These are phyloP conservation scores for Monascus ruber DNA, from an alignment of 2,329 filamentous ascomycete species.

Conservation along the genomic window DNA sequence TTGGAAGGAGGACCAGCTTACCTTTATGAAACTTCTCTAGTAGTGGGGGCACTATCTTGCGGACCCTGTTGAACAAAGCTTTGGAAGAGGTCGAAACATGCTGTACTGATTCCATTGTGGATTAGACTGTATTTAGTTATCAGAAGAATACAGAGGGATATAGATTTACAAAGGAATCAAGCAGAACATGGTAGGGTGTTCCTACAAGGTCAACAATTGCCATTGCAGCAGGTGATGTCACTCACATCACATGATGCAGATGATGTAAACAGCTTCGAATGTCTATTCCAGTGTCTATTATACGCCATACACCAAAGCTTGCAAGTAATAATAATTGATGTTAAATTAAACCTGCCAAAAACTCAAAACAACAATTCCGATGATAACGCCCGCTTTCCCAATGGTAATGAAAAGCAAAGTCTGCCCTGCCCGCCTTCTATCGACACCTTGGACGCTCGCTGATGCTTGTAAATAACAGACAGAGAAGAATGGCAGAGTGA, in stretches of 20 bases:
- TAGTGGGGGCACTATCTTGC: conserved; percentile 88
- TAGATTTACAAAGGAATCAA: no score
- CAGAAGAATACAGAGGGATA: no score
- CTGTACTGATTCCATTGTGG: conserved; percentile 22
- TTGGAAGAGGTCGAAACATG: conserved; percentile 57
- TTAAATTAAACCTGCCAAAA: neutral
- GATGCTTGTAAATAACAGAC: conserved; percentile 16
- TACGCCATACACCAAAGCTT: no score
- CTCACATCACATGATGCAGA: no score
- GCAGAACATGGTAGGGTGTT: no score
- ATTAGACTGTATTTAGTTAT: neutral
- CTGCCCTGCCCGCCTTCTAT: conserved; percentile 11
- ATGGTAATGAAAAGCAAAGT: conserved; percentile 6
- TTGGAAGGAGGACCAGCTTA: conserved; percentile 24
- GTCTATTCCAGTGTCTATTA: no score
- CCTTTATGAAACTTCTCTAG: conserved; percentile 94
- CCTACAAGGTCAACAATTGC: no score
- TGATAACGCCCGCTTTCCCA: conserved; percentile 8
- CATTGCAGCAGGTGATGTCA: no score
- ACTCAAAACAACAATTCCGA: neutral
- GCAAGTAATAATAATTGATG: no score
- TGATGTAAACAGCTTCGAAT: no score
- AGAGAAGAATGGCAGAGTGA: conserved; percentile 3
- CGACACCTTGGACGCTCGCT: conserved; percentile 19
- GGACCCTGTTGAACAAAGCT: conserved; percentile 66